Conservation (phyloP, 768 basidiomycete species). For the Pulveroboletus frians region DNA sequence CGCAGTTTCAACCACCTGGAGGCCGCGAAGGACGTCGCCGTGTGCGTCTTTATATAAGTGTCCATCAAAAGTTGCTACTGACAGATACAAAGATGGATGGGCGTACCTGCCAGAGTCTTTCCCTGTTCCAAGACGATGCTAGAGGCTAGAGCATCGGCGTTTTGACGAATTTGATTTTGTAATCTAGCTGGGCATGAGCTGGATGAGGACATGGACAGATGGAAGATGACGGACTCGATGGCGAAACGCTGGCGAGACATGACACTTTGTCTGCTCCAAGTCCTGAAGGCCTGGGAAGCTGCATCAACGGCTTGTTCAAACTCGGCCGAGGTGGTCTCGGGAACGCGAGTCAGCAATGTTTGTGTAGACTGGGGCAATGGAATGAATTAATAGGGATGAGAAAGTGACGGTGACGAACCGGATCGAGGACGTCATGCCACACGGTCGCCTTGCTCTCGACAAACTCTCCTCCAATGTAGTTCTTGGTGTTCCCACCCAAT, state of each 20-base stretch:
- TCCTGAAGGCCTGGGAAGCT: conserved; percentile 79
- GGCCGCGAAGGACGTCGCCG: conserved; percentile 87
- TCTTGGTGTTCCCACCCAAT: conserved; percentile 83
- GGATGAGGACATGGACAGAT: background rate
- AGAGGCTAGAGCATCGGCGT: conserved; percentile 78
- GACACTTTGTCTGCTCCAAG: conserved; percentile 84
- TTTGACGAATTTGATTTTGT: conserved; percentile 79
- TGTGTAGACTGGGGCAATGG: conserved; percentile 67
- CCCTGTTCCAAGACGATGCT: conserved; percentile 96
- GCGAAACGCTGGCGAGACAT: conserved; percentile 84
- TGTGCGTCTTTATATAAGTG: conserved; percentile 64
- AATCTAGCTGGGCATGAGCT: conserved; percentile 46
- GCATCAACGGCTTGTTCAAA: conserved; percentile 80
- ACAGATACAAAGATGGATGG: background rate
- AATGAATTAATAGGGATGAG: background rate
- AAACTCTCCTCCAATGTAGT: conserved; percentile 88
- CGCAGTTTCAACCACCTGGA: conserved; percentile 84
- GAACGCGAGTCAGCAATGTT: conserved; percentile 81
- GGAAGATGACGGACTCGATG: conserved; percentile 62
- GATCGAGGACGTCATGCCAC: conserved; percentile 88
- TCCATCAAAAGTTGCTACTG: background rate
- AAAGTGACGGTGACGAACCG: conserved; percentile 47
- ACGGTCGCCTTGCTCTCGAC: conserved; percentile 70
- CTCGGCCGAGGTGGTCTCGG: conserved; percentile 78
- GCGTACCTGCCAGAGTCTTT: conserved; percentile 78